Evolutionary conservation across 352 stramenopile genomes (phyloP).

Genomic region (Phytopythium boreale): DNA sequence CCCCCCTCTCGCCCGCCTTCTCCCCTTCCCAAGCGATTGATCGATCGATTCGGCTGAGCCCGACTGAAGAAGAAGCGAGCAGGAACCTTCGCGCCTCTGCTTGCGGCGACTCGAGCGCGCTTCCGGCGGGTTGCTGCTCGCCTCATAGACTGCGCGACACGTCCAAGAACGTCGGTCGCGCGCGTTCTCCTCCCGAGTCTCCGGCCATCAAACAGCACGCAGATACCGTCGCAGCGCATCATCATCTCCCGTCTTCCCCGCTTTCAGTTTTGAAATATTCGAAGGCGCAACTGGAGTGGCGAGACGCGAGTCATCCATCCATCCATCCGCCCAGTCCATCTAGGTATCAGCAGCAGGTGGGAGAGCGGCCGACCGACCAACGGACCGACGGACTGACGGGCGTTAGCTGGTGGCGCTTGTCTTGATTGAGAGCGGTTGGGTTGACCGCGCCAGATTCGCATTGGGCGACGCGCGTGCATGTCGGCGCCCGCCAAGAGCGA

Average conservation of each 20-base stretch:
- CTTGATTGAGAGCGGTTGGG: neutral
- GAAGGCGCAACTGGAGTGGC: neutral
- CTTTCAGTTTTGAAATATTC: neutral
- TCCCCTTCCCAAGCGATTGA: neutral
- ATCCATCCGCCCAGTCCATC: neutral
- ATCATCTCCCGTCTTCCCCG: neutral
- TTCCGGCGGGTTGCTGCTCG: no score
- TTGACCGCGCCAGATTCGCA: neutral
- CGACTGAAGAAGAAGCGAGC: neutral
- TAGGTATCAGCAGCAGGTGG: neutral
- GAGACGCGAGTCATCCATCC: conserved; percentile 1
- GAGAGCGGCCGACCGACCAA: neutral
- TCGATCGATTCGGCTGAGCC: neutral
- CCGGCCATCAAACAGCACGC: neutral
- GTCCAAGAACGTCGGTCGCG: neutral
- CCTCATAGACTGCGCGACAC: neutral
- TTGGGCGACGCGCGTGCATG: conserved; percentile 2
- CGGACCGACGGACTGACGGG: neutral
- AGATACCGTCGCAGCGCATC: neutral
- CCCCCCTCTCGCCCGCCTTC: neutral
- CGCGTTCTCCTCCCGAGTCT: neutral
- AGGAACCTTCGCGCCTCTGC: neutral
- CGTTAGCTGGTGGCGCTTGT: neutral
- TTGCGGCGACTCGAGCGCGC: no score
- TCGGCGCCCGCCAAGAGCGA: conserved; percentile 1